phyloP scores from a whole-genome alignment of 768 basidiomycete species.

The Tulasnella sp. region DNA sequence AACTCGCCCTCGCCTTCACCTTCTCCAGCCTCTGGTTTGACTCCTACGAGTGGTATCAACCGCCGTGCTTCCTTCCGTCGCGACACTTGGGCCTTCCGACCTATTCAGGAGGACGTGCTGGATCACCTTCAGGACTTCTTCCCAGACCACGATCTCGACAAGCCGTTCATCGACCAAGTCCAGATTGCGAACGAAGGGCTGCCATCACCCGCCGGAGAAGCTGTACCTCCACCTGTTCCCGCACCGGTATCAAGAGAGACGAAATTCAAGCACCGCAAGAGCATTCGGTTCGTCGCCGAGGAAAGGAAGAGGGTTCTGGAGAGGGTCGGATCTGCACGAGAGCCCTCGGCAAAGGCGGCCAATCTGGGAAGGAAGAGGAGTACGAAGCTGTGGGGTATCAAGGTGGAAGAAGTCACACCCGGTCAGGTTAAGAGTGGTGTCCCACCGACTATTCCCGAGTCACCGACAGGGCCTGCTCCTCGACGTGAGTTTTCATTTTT shows the following conservation, averaged over 20 bases:
- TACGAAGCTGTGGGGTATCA: constrained; percentile 95
- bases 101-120: constrained; percentile 89
- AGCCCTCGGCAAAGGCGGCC: constrained; percentile 41
- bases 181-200: constrained; percentile 57
- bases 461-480: constrained; percentile 56
- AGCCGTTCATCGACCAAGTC: constrained; percentile 87
- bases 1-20: constrained; percentile 34
- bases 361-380: constrained; percentile 74
- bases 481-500: constrained; percentile 58
- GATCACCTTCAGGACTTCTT: constrained; percentile 94
- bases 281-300: constrained; percentile 88
- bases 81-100: constrained; percentile 86
- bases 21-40: constrained; percentile 28
- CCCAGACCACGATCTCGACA: constrained; percentile 93
- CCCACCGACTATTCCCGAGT: constrained; percentile 55
- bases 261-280: constrained; percentile 72
- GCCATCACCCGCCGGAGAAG: constrained; percentile 69
- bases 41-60: constrained; percentile 14
- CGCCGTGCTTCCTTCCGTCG: constrained; percentile 43
- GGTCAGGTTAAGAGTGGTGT: constrained; percentile 59
- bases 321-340: constrained; percentile 55
- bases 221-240: constrained; percentile 26
- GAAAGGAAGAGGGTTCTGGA: constrained; percentile 81
- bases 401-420: constrained; percentile 89
- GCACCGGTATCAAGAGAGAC: not conserved